Evolutionary conservation across 2,329 filamentous ascomycete species (phyloP).

Genomic region (Hypoxylon rubiginosum): DNA sequence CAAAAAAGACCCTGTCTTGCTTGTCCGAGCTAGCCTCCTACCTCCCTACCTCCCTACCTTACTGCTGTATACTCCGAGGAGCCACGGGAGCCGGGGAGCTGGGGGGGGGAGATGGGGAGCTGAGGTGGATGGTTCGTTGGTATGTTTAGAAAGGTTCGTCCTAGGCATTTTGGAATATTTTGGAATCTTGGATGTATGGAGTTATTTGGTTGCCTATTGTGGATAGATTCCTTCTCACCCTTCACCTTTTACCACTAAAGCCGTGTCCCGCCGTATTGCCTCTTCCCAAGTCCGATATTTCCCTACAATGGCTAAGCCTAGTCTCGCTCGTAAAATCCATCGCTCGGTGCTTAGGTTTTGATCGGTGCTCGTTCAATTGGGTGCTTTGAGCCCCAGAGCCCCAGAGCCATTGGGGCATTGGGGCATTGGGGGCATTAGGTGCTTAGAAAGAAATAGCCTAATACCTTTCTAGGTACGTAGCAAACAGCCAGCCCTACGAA

Average conservation of each 20-base stretch:
- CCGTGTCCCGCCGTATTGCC: slow-evolving; percentile 3
- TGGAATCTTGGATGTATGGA: neutral
- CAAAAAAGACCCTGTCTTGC: slow-evolving; percentile 14
- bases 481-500: slow-evolving; percentile 40
- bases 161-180: neutral
- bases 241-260: too few species aligned
- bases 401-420: neutral
- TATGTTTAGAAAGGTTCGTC: neutral
- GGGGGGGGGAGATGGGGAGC: neutral
- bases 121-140: neutral
- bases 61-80: neutral
- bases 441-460: slow-evolving; percentile 30
- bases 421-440: neutral
- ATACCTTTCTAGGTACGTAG: neutral
- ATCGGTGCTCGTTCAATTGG: neutral
- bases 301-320: slow-evolving; percentile 13
- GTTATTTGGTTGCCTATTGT: slow-evolving; percentile 1
- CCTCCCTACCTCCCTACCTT: neutral
- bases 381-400: neutral
- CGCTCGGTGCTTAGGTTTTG: neutral
- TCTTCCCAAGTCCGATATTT: neutral
- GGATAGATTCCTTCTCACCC: neutral
- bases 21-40: neutral
- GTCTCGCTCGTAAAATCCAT: slow-evolving; percentile 35
- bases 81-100: neutral